Conservation (phyloP, 176 grass and related monocot genomes). For the Dactylis glomerata region DNA sequence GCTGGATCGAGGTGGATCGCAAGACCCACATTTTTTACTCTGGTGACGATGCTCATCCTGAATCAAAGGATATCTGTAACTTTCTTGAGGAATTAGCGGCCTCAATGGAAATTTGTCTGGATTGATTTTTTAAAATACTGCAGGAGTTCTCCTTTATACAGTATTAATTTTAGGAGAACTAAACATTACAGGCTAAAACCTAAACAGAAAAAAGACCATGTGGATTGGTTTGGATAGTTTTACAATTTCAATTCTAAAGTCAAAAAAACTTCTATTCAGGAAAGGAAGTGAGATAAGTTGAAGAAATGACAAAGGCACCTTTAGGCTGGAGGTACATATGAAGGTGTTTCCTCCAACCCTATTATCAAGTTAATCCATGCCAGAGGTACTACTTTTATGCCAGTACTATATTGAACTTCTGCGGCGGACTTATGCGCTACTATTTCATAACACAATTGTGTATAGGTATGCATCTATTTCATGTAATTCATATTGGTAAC, state of each 20-base stretch:
- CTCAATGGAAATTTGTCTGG: slow-evolving; percentile 47
- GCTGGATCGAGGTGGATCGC: slow-evolving; percentile 65
- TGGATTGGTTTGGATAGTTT: neutral
- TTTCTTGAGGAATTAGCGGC: slow-evolving; percentile 49
- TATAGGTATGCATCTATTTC: slow-evolving; percentile 21
- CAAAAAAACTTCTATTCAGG: neutral
- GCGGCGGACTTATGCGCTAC: neutral
- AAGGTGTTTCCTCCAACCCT: neutral
- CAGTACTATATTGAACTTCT: neutral
- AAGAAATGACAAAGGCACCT: slow-evolving; percentile 2
- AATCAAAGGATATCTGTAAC: slow-evolving; percentile 63
- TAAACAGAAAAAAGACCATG: neutral
- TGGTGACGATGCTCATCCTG: slow-evolving; percentile 52
- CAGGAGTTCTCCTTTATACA: neutral
- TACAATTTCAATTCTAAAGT: neutral
- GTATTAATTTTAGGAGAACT: neutral
- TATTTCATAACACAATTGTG: neutral
- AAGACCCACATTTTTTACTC: slow-evolving; percentile 67
- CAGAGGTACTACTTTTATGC: neutral
- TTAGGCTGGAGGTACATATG: neutral
- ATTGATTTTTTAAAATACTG: neutral
- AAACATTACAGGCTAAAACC: neutral
- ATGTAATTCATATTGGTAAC: slow-evolving; percentile 9
- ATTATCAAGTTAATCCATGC: neutral
- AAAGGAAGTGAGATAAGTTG: slow-evolving; percentile 15